Evolutionary conservation across 176 grass and related monocot species (phyloP), one percentile per base, ranked within the genome.

Genomic region (Typha latifolia): DNA sequence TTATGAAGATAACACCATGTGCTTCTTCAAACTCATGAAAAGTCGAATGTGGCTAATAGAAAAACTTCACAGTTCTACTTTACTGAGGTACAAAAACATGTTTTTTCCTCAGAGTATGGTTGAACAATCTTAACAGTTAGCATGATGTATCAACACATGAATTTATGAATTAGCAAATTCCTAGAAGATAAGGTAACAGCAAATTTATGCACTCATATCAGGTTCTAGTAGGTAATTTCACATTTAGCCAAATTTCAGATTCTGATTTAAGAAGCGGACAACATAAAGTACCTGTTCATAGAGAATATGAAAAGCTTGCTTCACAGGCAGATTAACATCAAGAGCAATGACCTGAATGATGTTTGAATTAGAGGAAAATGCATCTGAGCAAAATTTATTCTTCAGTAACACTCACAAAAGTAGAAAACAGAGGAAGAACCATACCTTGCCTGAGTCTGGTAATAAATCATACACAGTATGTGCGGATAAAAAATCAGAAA

Each of bases 241-340:
- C 5, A 10, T 6, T 43, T 43, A 43, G 37, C 37, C 37, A 9
- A 43, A 43, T 43, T 43, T 43, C 37, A 43, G 37, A 43, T 43
- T 43, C 37, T 9, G 37, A 43, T 43, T 43, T 43, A 9, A 43
- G 9, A 43, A 10, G 8, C 10, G 37, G 37, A 59, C 53, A 59
- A 6, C 53, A 19, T 59, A 68, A 65, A 79, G 67, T 84, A 97
- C 94, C 89, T 99, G 94, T 81, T 99, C 94, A 77, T 99, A 83
- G 14, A 99, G 86, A 66, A 99, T 93, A 80, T 99, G 94, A 82
- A 99, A 99, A 62, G 94, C 87, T 74, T 93, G 94, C 61, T 99
- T 99, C 76, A 99, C 89, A 1, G 94, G 94, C 72, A 99, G 82
- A 73, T 99, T 99, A 79, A 99, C 73, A 81, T 99, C 89, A 20